phyloP scores from a whole-genome alignment of 169 alveolate genomes.

The Cryptosporidium bovis region DNA sequence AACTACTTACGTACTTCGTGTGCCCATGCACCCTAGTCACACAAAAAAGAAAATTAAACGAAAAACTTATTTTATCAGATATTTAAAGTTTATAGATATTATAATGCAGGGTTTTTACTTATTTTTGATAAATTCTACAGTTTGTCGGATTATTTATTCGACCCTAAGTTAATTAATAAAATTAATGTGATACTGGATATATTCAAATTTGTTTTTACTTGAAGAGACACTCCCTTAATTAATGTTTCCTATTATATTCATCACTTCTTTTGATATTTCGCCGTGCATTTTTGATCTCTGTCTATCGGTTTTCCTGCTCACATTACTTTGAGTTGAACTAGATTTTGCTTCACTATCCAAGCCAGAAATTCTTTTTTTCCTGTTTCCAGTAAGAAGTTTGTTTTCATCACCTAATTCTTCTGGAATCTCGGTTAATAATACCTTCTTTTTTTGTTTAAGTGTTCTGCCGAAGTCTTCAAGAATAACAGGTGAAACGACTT shows the following conservation, averaged over 20 bases:
- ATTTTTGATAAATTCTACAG: too few species aligned
- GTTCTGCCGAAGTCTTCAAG: conserved; percentile 1
- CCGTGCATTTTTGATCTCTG: background rate
- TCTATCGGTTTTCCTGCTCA: background rate
- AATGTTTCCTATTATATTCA: background rate
- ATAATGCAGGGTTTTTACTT: background rate
- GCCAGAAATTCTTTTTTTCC: background rate
- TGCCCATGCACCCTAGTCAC: too few species aligned
- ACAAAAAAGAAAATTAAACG: background rate
- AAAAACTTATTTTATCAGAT: conserved; percentile 2
- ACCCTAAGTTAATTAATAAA: too few species aligned
- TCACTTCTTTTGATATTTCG: background rate
- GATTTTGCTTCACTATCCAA: background rate
- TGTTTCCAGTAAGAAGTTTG: background rate
- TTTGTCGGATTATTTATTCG: too few species aligned
- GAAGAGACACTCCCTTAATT: too few species aligned
- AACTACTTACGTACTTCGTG: too few species aligned
- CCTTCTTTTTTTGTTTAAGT: background rate
- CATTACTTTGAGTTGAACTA: background rate
- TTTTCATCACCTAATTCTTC: conserved; percentile 26
- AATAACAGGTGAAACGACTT: conserved; percentile 18
- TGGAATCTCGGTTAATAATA: conserved; percentile 10
- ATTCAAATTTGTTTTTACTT: too few species aligned
- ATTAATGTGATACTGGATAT: too few species aligned
- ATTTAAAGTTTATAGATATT: background rate